phyloP scores from a whole-genome alignment of 768 basidiomycete genomes.

The Cystofilobasidium macerans region DNA sequence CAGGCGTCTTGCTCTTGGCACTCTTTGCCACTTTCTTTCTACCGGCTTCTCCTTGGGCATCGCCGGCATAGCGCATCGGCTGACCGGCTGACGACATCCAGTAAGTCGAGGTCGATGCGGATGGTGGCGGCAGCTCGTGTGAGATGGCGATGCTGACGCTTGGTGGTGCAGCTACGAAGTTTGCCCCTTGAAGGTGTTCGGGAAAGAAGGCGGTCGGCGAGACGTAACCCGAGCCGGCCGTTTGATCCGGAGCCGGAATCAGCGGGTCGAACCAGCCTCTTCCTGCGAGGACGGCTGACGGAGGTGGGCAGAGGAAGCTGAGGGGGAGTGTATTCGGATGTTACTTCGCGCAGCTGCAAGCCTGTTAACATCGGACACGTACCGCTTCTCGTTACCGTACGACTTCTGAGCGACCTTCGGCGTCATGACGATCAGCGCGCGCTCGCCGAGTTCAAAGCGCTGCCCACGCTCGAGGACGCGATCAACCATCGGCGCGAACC shows the following conservation, averaged over 20 bases:
- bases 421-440: slow-evolving; percentile 94
- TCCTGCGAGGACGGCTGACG: slow-evolving; percentile 86
- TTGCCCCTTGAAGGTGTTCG: background rate
- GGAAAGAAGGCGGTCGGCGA: background rate
- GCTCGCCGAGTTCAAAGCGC: slow-evolving; percentile 79
- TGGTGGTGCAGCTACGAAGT: slow-evolving; percentile 40
- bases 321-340: background rate
- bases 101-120: background rate
- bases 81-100: background rate
- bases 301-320: slow-evolving; percentile 84
- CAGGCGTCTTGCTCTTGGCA: background rate
- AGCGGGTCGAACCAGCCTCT: slow-evolving; percentile 59
- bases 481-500: slow-evolving; percentile 33
- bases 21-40: background rate
- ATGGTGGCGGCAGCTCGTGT: slow-evolving; percentile 58
- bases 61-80: background rate
- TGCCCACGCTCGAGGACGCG: slow-evolving; percentile 76
- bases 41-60: background rate
- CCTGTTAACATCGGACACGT: slow-evolving; percentile 10
- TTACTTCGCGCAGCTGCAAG: background rate
- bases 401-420: slow-evolving; percentile 95
- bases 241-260: background rate
- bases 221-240: slow-evolving; percentile 39
- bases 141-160: slow-evolving; percentile 80
- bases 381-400: slow-evolving; percentile 92